Conservation (phyloP, 768 basidiomycete species). For the Leccinum imitatum region DNA sequence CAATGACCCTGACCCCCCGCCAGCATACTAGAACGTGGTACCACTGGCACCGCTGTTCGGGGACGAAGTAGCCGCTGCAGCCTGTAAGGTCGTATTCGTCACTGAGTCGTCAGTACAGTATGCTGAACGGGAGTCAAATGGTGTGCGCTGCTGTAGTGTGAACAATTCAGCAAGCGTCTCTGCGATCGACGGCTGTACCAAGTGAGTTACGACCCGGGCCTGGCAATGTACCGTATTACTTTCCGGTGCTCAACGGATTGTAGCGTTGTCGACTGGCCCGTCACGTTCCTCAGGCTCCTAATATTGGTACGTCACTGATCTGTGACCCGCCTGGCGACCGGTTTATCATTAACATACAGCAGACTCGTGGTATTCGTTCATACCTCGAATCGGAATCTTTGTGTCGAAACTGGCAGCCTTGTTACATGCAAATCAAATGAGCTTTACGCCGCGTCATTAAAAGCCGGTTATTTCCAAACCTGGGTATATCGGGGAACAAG, state of each 20-base stretch:
- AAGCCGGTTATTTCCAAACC: background rate
- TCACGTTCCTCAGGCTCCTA: background rate
- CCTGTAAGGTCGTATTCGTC: too few relatives aligned
- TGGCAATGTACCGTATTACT: background rate
- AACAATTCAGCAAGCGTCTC: background rate
- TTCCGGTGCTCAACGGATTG: background rate
- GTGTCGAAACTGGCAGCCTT: background rate
- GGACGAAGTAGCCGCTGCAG: constrained; percentile 17
- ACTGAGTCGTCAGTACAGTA: background rate
- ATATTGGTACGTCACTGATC: background rate
- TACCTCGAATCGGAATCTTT: background rate
- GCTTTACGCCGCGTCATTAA: too few relatives aligned
- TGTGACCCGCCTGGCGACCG: background rate
- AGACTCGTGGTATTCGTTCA: background rate
- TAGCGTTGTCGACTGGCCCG: background rate
- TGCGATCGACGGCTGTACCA: background rate
- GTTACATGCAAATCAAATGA: too few relatives aligned
- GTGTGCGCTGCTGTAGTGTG: background rate
- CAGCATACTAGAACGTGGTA: constrained; percentile 26
- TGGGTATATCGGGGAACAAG: background rate
- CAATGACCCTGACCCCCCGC: constrained; percentile 16
- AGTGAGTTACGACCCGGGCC: background rate
- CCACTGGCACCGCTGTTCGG: constrained; percentile 14
- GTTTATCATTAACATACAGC: background rate
- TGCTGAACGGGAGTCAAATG: background rate